Evolutionary conservation across 176 grass and related monocot genomes (phyloP).

Genomic region (Triticum aestivum): IWGSC_CS_RefSeq_v2.1 NC_057799.1:171335820-171336319

Average conservation of each 20-base stretch:
- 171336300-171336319: not conserved
- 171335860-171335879: too few relatives aligned
- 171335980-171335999: not conserved
- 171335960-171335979: too few relatives aligned
- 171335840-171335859: too few relatives aligned
- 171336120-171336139: not conserved
- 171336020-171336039: not conserved
- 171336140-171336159: not conserved
- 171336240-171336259: not conserved
- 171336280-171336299: not conserved
- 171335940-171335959: too few relatives aligned
- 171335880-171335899: too few relatives aligned
- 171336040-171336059: not conserved
- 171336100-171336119: not conserved
- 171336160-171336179: not conserved
- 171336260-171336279: not conserved
- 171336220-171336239: not conserved
- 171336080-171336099: not conserved
- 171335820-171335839: too few relatives aligned
- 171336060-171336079: not conserved
- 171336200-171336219: not conserved
- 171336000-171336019: too few relatives aligned
- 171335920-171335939: too few relatives aligned
- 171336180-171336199: not conserved
- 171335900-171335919: too few relatives aligned